Evolutionary conservation across 2,329 filamentous ascomycete genomes (phyloP).

Genomic region (Teratosphaeria zuluensis): DNA sequence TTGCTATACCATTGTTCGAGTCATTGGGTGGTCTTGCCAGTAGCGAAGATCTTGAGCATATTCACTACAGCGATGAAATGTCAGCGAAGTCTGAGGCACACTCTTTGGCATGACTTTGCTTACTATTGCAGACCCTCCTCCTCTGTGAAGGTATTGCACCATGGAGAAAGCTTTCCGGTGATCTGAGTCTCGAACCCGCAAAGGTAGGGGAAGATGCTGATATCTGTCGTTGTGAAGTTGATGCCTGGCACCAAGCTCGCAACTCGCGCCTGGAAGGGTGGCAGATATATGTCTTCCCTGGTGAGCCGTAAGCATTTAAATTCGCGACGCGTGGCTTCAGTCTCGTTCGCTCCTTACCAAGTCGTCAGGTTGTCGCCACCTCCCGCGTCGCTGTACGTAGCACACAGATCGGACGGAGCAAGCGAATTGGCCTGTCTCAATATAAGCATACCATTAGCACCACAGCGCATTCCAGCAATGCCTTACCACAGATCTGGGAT

Average conservation of each 20-base stretch:
- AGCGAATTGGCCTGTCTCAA: slow-evolving; percentile 46
- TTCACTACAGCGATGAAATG: slow-evolving; percentile 32
- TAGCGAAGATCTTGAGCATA: slow-evolving; percentile 59
- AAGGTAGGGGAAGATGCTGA: not conserved
- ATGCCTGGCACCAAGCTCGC: slow-evolving; percentile 47
- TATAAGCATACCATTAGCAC: too few species aligned
- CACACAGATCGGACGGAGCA: slow-evolving; percentile 53
- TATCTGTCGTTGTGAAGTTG: slow-evolving; percentile 39
- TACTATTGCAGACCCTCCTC: not conserved
- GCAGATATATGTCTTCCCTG: slow-evolving; percentile 39
- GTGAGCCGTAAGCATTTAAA: too few species aligned
- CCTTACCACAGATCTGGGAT: slow-evolving; percentile 36
- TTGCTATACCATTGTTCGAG: not conserved
- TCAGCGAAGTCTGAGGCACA: too few species aligned
- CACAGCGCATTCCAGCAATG: too few species aligned
- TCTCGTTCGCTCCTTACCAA: slow-evolving; percentile 27
- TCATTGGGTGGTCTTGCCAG: slow-evolving; percentile 45
- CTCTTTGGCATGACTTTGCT: too few species aligned
- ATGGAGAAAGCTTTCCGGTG: not conserved
- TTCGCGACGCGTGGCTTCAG: too few species aligned
- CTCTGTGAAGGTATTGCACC: not conserved
- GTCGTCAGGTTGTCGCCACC: slow-evolving; percentile 37
- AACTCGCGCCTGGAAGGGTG: slow-evolving; percentile 45
- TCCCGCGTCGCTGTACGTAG: slow-evolving; percentile 46
- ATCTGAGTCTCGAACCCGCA: not conserved